Base-by-base conservation (phyloP, 2,329 filamentous ascomycete genomes). In the Calcarisporium arbuscula region DNA sequence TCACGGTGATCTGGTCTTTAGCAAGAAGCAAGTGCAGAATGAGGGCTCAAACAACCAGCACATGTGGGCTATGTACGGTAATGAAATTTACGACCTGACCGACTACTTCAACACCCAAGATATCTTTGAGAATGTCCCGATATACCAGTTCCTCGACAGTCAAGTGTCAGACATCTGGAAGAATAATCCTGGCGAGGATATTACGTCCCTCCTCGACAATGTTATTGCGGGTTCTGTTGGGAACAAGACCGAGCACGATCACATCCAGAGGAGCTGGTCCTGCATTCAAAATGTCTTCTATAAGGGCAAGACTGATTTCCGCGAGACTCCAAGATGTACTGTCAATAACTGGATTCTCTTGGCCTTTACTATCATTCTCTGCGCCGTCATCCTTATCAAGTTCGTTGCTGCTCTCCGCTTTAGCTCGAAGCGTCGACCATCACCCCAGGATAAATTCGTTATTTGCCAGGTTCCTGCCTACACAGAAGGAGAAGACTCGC, bases 381-480 rank as follows among this genome's bases (percentile, higher is more conserved):
- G 83, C 54, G 42, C 72, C 1, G 85, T 95, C 41, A 89, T 96
- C 44, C 53, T 80, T 32, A 64, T 85, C 62, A 98, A 96, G 62
- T 98, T 98, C 65, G 58, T 98, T 52, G 80, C 92, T 34, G 92
- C 92, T 10, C 72, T 98, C 27, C 92, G 95, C 52, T 85, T 98
- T 41, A 89, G 90, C 29, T 88, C 88, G 5, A 95, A 95, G 66
- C 78, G 85, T 39, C 81, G 86, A 14, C 92, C 92, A 4, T 74
- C 84, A 6, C 84, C 88, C 23, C 92, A 96, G 60, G 92, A 98
- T 61, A 98, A 96, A 57, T 98, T 98, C 51, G 89, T 98, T 49
- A 96, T 98, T 47, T 96, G 92, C 61, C 88, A 95, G 60, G 88
- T 98, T 20, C 92, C 92, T 8, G 92, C 92, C 5, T 98, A 98